These are phyloP conservation scores for Avena eriantha DNA, from an alignment of 176 grass and related monocot species.

Conservation along the genomic window DNA sequence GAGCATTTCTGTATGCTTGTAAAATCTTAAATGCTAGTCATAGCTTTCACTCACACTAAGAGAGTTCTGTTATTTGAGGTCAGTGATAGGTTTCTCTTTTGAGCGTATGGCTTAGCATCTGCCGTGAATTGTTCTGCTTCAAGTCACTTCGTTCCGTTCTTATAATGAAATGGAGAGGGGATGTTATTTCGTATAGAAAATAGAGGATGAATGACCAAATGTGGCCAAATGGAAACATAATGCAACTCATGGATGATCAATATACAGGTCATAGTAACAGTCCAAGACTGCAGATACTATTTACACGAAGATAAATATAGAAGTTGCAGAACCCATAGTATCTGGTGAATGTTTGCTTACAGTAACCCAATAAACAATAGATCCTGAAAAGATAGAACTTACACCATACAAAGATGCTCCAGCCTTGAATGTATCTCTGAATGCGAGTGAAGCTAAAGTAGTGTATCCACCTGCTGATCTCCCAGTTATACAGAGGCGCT, in stretches of 20 bases:
- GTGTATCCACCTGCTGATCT: conserved; percentile 95
- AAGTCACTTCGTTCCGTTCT: not conserved
- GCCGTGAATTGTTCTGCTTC: not conserved
- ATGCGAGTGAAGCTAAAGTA: conserved; percentile 88
- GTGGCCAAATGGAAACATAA: conserved; percentile 1
- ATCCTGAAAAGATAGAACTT: conserved; percentile 54
- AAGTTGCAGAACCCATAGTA: not conserved
- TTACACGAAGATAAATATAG: conserved; percentile 34
- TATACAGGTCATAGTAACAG: not conserved
- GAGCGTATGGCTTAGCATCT: not conserved
- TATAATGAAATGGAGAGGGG: conserved; percentile 32
- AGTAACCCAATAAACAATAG: conserved; percentile 6
- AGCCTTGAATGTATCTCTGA: conserved; percentile 91
- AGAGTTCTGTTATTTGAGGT: not conserved
- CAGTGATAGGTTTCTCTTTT: not conserved
- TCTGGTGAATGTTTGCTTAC: not conserved
- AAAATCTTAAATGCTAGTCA: not conserved
- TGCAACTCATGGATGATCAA: conserved; percentile 5
- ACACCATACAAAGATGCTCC: conserved; percentile 98
- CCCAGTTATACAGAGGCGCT: conserved; percentile 89
- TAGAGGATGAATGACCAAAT: conserved; percentile 4
- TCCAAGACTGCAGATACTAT: not conserved
- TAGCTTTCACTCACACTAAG: not conserved
- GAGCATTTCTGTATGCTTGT: not conserved
- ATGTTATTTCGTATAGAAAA: not conserved